Percentiles rank a stretch among this genome's conserved stretches.
These are phyloP conservation scores for Litsea cubeba DNA, from an alignment of 164 flowering plant species.

Conservation along the genomic window DNA sequence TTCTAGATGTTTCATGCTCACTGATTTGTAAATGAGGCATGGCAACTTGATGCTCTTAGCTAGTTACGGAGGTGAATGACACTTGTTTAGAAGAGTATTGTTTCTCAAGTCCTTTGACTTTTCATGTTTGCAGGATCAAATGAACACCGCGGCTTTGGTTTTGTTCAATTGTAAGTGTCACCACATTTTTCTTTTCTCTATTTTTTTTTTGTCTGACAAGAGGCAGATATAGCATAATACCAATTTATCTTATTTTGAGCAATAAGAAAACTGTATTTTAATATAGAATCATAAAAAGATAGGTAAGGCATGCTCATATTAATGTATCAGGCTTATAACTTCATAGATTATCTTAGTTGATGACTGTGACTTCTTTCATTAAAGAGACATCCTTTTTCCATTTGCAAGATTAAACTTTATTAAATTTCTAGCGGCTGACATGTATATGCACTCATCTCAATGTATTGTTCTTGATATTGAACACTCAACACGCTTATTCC, in stretches of 20 bases:
- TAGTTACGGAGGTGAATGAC: not conserved
- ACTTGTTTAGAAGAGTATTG: not conserved
- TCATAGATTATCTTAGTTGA: not conserved
- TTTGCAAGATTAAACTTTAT: too few species aligned
- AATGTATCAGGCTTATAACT: not conserved
- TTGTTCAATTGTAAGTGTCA: slow-evolving; percentile 36
- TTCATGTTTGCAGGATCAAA: slow-evolving; percentile 52
- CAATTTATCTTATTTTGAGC: too few species aligned
- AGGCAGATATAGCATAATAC: too few species aligned
- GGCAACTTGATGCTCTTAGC: not conserved
- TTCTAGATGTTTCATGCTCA: not conserved
- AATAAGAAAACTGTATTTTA: too few species aligned
- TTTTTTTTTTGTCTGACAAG: too few species aligned
- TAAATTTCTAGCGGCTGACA: too few species aligned
- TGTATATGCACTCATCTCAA: too few species aligned
- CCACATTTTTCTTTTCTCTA: not conserved
- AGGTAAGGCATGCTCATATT: not conserved
- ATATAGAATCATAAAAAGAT: not conserved
- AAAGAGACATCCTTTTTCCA: not conserved
- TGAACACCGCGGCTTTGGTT: slow-evolving; percentile 81
- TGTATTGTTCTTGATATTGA: too few species aligned
- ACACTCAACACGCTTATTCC: not conserved
- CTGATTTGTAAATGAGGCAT: not conserved
- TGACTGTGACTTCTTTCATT: not conserved
- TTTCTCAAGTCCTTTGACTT: not conserved